Evolutionary conservation across 768 basidiomycete genomes (phyloP).

Genomic region (Leccinum uliginosum): DNA sequence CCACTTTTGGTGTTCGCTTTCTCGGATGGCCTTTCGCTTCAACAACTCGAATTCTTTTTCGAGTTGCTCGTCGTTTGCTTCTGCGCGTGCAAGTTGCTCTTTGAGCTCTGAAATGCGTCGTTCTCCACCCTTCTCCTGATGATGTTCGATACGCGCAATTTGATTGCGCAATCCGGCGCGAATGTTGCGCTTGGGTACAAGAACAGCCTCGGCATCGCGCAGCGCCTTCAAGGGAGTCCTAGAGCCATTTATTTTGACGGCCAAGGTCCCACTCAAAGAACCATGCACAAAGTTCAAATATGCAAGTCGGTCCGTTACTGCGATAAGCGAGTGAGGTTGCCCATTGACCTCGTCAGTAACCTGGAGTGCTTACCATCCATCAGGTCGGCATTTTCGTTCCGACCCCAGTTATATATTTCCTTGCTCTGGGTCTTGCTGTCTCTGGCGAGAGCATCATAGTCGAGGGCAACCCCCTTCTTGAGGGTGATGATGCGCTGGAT

Average conservation of each 20-base stretch:
- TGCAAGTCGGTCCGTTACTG: conserved; percentile 77
- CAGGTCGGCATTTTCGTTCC: conserved; percentile 63
- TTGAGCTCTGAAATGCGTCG: conserved; percentile 66
- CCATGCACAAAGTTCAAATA: conserved; percentile 79
- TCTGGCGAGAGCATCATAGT: conserved; percentile 61
- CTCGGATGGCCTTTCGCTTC: conserved; percentile 70
- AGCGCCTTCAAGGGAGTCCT: conserved; percentile 66
- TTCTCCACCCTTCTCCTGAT: conserved; percentile 59
- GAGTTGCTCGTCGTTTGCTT: conserved; percentile 55
- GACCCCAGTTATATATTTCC: conserved; percentile 84
- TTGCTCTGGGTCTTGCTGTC: conserved; percentile 74
- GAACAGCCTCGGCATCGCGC: conserved; percentile 61
- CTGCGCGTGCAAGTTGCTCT: conserved; percentile 62
- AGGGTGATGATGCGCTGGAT: conserved; percentile 77
- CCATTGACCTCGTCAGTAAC: background rate
- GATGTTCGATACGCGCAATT: conserved; percentile 62
- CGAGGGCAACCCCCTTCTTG: conserved; percentile 74
- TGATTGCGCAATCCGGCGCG: conserved; percentile 56
- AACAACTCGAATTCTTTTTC: conserved; percentile 70
- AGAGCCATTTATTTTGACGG: conserved; percentile 58
- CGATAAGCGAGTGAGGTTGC: background rate
- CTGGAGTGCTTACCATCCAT: conserved; percentile 56
- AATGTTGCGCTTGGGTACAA: conserved; percentile 58
- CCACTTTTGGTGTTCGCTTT: conserved; percentile 78
- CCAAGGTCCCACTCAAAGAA: conserved; percentile 56